Evolutionary conservation across 176 grass and related monocot genomes (phyloP).

Genomic region (Saccharum spontaneum): DNA sequence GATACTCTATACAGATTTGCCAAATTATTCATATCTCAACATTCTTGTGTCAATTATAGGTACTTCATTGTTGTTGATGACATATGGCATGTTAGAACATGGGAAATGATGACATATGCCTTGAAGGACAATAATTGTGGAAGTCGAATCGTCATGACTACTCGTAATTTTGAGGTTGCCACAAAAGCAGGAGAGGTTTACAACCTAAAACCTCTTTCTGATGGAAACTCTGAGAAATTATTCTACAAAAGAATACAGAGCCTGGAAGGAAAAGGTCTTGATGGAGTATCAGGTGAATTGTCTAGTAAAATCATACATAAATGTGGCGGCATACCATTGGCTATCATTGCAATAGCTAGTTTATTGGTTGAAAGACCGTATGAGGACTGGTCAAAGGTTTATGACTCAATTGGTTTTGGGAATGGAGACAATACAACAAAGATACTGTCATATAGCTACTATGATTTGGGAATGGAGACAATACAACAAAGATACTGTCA

Average conservation of each 20-base stretch:
- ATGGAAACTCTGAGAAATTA: neutral
- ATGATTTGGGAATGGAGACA: neutral
- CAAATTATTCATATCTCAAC: neutral
- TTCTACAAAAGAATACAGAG: neutral
- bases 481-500: neutral
- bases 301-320: neutral
- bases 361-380: conserved; percentile 2
- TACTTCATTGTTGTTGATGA: neutral
- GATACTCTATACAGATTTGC: neutral
- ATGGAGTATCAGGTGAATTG: neutral
- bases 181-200: neutral
- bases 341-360: conserved; percentile 19
- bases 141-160: neutral
- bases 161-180: neutral
- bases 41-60: neutral
- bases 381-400: neutral
- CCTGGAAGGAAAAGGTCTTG: neutral
- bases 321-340: conserved; percentile 6
- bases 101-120: neutral
- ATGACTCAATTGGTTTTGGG: neutral
- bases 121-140: neutral
- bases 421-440: neutral
- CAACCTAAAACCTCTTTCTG: neutral
- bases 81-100: neutral
- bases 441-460: neutral